phyloP scores from a whole-genome alignment of 768 basidiomycete species.

The Boletellus sp. region DNA sequence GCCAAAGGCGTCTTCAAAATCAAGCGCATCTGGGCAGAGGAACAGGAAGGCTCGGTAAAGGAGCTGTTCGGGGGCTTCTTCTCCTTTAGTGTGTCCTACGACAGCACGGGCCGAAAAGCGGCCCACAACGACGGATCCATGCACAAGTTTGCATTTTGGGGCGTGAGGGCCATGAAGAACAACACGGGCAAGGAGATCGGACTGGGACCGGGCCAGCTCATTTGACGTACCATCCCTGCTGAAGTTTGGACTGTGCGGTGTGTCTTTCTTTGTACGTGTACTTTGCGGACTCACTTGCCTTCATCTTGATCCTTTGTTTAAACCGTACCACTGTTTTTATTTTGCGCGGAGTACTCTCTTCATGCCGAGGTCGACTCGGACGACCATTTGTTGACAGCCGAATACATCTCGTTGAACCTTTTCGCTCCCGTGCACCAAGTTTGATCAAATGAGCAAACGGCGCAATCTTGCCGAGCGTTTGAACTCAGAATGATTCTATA shows the following conservation, averaged over 20 bases:
- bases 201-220: slow-evolving; percentile 24
- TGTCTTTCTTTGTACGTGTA: neutral
- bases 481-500: too few species aligned
- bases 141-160: slow-evolving; percentile 35
- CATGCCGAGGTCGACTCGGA: neutral
- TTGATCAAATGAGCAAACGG: too few species aligned
- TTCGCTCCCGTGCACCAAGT: too few species aligned
- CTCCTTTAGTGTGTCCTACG: slow-evolving; percentile 34
- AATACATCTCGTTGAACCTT: too few species aligned
- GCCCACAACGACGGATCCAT: slow-evolving; percentile 34
- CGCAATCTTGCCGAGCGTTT: too few species aligned
- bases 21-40: slow-evolving; percentile 33
- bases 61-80: slow-evolving; percentile 42
- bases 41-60: slow-evolving; percentile 14
- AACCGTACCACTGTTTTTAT: neutral
- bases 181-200: slow-evolving; percentile 34
- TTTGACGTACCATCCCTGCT: neutral
- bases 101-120: slow-evolving; percentile 32
- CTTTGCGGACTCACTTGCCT: neutral
- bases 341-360: neutral
- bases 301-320: neutral
- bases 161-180: slow-evolving; percentile 34
- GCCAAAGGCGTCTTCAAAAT: slow-evolving; percentile 36
- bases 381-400: neutral
- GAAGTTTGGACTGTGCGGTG: neutral